These are phyloP conservation scores for Cladophialophora bantiana DNA, from an alignment of 2,329 filamentous ascomycete species.

Conservation along the genomic window DNA sequence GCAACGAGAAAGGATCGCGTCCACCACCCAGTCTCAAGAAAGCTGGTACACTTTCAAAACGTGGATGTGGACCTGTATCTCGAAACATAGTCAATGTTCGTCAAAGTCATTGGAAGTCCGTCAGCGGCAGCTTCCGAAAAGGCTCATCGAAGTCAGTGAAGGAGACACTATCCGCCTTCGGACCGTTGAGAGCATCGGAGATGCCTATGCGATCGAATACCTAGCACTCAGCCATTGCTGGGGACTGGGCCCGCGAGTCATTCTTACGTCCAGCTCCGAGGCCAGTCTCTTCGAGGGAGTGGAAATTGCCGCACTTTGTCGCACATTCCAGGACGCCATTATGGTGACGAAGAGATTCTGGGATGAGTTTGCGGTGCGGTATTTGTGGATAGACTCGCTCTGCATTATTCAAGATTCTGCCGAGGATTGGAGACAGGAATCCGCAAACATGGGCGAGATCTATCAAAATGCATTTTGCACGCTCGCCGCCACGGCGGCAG, in stretches of 20 bases:
- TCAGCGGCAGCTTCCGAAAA: slow-evolving; percentile 3
- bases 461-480: slow-evolving; percentile 22
- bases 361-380: slow-evolving; percentile 31
- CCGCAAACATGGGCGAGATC: slow-evolving; percentile 32
- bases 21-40: slow-evolving; percentile 4
- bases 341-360: slow-evolving; percentile 28
- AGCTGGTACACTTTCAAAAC: slow-evolving; percentile 10
- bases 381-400: slow-evolving; percentile 41
- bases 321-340: slow-evolving; percentile 41
- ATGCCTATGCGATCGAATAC: slow-evolving; percentile 12
- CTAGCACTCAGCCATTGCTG: slow-evolving; percentile 20
- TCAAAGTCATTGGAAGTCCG: neutral
- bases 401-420: slow-evolving; percentile 40
- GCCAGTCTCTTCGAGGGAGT: slow-evolving; percentile 15
- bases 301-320: slow-evolving; percentile 26
- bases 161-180: neutral
- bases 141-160: slow-evolving; percentile 4
- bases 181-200: slow-evolving; percentile 7
- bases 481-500: slow-evolving; percentile 20
- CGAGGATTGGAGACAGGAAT: slow-evolving; percentile 36
- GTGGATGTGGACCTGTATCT: slow-evolving; percentile 11
- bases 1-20: neutral
- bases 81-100: slow-evolving; percentile 8
- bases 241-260: neutral
- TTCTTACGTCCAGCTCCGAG: neutral